Base-by-base conservation (phyloP, 2,329 filamentous ascomycete genomes). In the Zalaria sp. region DNA sequence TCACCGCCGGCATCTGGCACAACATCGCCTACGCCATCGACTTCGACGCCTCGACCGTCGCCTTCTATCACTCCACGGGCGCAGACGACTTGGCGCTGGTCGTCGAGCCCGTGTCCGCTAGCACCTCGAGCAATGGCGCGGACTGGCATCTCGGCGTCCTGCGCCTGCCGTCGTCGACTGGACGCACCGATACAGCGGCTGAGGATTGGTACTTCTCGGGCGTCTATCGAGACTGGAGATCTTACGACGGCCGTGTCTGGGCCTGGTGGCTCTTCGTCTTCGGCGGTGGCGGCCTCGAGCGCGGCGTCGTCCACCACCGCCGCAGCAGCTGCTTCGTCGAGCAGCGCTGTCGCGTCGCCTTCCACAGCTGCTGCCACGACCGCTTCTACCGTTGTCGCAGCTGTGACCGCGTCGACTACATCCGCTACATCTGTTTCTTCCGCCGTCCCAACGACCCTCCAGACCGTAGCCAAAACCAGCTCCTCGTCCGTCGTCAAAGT, bases 11-110 rank as follows among this genome's bases (percentile, higher is more conserved):
- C 34, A 72, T 77, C 7, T 85, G 81, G 81, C 80, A 85, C 58
- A 86, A 86, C 56, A 69, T 83, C 51, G 81, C 79, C 38, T 84
- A 83, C 53, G 79, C 78, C 56, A 81, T 83, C 46, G 73, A 85
- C 63, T 86, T 85, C 52, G 61, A 59, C 10, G 70, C 65, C 34
- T 64, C 69, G 49, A 75, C 69, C 4, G 78, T 85, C 27, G 72
- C 71, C 8, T 77, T 84, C 60, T 84, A 78, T 72, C 77, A 83
- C 59, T 82, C 77, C 0, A 79, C 75, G 10, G 79, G 77, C 31
- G 63, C 65, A 9, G 68, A 71, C 31, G 61, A 71, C 18, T 63
- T 85, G 25, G 67, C 61, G 42, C 69, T 74, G 54, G 72, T 72
- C 1, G 77, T 78, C 4, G 68, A 69, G 3, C 75, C 79, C 1